Evolutionary conservation across 2,329 filamentous ascomycete genomes (phyloP), one percentile per base, ranked within the genome.

Genomic region (Hypoxylon sp.): DNA sequence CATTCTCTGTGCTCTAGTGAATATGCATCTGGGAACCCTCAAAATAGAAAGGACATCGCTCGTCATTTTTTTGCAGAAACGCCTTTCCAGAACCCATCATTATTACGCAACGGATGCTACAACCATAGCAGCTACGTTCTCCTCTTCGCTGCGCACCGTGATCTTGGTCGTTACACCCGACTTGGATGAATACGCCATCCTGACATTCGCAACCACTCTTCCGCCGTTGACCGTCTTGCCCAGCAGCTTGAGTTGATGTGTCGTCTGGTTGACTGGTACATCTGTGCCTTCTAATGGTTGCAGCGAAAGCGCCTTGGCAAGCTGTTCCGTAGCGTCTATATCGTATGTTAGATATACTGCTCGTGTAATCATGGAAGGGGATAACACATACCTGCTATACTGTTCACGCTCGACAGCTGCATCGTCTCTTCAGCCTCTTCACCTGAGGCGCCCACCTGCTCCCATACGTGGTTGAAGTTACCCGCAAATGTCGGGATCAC

Each of bases 81-180:
- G 71, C 73, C 73, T 66, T 67, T 68, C 70, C 70, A 68, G 59
- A 70, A 70, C 64, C 62, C 66, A 49, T 62, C 62, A 68, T 68
- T 59, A 78, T 85, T 87, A 96, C 77, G 91, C 89, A 76, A 97
- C 89, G 72, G 92, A 93, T 70, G 88, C 91, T 76, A 97, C 86
- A 64, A 98, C 88, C 78, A 96, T 83, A 63, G 89, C 85, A 65
- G 95, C 93, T 74, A 99, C 89, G 58, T 92, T 92, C 76, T 95
- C 92, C 80, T 99, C 95, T 78, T 99, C 95, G 77, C 91, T 91
- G 75, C 95, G 87, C 64, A 94, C 92, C 54, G 90, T 91, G 72
- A 99, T 93, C 87, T 98, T 98, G 74, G 94, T 96, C 61, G 95
- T 97, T 24, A 98, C 93, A 54, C 95, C 95, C 51, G 90, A 90